Conservation (phyloP, 2,329 filamentous ascomycete species). For the Magnaporthales sp. region DNA sequence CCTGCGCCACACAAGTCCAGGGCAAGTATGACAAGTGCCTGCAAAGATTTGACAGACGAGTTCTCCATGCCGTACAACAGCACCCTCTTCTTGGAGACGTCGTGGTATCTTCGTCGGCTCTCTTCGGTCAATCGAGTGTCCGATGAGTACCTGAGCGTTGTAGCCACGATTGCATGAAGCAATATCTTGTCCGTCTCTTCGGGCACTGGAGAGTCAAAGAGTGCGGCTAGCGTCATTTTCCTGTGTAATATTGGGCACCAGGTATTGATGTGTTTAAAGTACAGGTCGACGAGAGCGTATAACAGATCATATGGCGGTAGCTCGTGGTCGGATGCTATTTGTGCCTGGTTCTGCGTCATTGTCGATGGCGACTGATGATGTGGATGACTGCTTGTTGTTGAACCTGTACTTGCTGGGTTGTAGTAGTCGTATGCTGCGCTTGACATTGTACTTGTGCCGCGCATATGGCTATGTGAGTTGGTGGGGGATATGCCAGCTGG, state of each 20-base stretch:
- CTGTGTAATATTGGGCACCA: slow-evolving; percentile 90
- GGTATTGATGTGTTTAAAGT: slow-evolving; percentile 72
- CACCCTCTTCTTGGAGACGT: slow-evolving; percentile 76
- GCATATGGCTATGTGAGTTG: slow-evolving; percentile 28
- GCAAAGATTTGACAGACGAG: slow-evolving; percentile 78
- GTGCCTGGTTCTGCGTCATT: slow-evolving; percentile 38
- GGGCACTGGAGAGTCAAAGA: slow-evolving; percentile 69
- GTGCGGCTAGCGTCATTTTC: slow-evolving; percentile 67
- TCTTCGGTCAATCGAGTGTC: slow-evolving; percentile 68
- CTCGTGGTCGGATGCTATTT: slow-evolving; percentile 50
- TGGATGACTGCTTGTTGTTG: slow-evolving; percentile 26
- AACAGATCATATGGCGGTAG: slow-evolving; percentile 68
- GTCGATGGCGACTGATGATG: slow-evolving; percentile 47
- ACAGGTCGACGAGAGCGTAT: slow-evolving; percentile 65
- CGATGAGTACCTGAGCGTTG: slow-evolving; percentile 74
- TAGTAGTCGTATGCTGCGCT: slow-evolving; percentile 39
- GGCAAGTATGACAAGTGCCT: slow-evolving; percentile 80
- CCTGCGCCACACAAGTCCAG: slow-evolving; percentile 78
- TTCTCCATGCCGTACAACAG: slow-evolving; percentile 83
- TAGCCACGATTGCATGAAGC: slow-evolving; percentile 82
- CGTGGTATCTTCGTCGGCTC: slow-evolving; percentile 66
- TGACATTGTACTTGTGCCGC: slow-evolving; percentile 19
- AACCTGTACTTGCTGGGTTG: slow-evolving; percentile 3
- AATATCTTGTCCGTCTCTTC: slow-evolving; percentile 77
- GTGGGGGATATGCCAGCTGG: slow-evolving; percentile 1